phyloP scores from a whole-genome alignment of 164 flowering plant species.

The Vitis amurensis region DNA sequence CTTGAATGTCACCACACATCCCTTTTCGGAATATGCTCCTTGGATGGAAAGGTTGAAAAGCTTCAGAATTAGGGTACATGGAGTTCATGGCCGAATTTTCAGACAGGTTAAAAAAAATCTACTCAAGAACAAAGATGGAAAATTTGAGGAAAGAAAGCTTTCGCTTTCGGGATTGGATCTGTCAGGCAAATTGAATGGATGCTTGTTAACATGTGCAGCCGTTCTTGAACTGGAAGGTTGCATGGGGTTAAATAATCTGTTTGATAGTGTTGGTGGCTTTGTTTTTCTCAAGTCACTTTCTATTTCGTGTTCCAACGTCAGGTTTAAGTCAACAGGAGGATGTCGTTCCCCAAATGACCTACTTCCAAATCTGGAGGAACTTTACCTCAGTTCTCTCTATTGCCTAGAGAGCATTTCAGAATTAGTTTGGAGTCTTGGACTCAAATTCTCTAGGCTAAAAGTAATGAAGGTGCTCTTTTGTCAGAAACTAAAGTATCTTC shows the following conservation, averaged over 20 bases:
- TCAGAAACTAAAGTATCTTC: not conserved
- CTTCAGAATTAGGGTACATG: too few species aligned
- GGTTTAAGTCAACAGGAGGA: not conserved
- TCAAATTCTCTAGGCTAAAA: constrained; percentile 5
- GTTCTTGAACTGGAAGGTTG: not conserved
- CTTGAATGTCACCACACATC: too few species aligned
- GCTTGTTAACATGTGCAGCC: constrained; percentile 4
- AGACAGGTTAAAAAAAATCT: too few species aligned
- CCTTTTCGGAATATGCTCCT: too few species aligned
- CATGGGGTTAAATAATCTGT: constrained; percentile 1
- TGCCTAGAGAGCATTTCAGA: not conserved
- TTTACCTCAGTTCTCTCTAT: not conserved
- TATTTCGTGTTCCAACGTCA: not conserved
- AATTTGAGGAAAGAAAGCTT: constrained; percentile 2
- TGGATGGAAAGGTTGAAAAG: too few species aligned
- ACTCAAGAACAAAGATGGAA: too few species aligned
- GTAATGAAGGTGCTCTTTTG: not conserved
- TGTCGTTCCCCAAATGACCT: constrained; percentile 6
- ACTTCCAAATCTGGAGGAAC: constrained; percentile 15
- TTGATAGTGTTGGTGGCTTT: not conserved
- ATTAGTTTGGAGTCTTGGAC: constrained; percentile 3
- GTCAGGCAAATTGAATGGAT: constrained; percentile 3
- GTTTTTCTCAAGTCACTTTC: constrained; percentile 9
- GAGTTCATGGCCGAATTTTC: too few species aligned
- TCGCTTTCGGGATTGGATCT: constrained; percentile 1